Percentiles rank a stretch among this genome's conserved stretches.
These are phyloP conservation scores for Fusarium camptoceras DNA, from an alignment of 2,329 filamentous ascomycete genomes.

Conservation along the genomic window DNA sequence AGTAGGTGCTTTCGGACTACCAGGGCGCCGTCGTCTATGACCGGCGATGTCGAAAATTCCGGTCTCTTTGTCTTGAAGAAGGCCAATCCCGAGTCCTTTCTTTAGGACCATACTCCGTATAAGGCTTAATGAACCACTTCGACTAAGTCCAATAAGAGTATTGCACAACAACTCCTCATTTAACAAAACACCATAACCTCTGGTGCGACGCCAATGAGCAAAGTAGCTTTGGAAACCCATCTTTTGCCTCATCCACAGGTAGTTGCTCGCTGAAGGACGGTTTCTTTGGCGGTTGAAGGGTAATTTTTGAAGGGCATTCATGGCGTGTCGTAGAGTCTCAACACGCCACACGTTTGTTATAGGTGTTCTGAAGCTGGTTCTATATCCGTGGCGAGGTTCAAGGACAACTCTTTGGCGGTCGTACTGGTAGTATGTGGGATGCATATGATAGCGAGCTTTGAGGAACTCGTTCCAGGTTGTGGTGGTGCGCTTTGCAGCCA, in stretches of 20 bases:
- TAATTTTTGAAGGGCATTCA: slow-evolving; percentile 42
- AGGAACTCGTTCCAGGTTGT: slow-evolving; percentile 59
- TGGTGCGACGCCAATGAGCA: slow-evolving; percentile 47
- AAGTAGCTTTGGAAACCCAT: slow-evolving; percentile 43
- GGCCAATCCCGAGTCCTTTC: slow-evolving; percentile 48
- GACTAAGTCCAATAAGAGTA: slow-evolving; percentile 57
- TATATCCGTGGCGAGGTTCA: slow-evolving; percentile 54
- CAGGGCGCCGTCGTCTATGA: slow-evolving; percentile 55
- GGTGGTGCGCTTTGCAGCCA: slow-evolving; percentile 49
- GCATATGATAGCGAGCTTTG: slow-evolving; percentile 60
- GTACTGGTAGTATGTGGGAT: slow-evolving; percentile 60
- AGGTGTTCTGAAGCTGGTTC: slow-evolving; percentile 18
- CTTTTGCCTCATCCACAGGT: slow-evolving; percentile 45
- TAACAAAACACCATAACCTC: slow-evolving; percentile 45
- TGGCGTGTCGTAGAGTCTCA: slow-evolving; percentile 49
- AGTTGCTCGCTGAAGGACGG: slow-evolving; percentile 42
- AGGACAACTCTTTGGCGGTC: slow-evolving; percentile 57
- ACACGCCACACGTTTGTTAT: slow-evolving; percentile 41
- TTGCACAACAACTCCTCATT: slow-evolving; percentile 57
- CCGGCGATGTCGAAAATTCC: slow-evolving; percentile 46
- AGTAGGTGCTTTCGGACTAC: slow-evolving; percentile 70
- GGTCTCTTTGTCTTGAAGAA: slow-evolving; percentile 34
- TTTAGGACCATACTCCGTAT: slow-evolving; percentile 52
- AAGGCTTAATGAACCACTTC: slow-evolving; percentile 51
- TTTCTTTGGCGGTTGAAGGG: slow-evolving; percentile 50